phyloP scores from a whole-genome alignment of 2,329 filamentous ascomycete species.

The Fusarium cicatricum region DNA sequence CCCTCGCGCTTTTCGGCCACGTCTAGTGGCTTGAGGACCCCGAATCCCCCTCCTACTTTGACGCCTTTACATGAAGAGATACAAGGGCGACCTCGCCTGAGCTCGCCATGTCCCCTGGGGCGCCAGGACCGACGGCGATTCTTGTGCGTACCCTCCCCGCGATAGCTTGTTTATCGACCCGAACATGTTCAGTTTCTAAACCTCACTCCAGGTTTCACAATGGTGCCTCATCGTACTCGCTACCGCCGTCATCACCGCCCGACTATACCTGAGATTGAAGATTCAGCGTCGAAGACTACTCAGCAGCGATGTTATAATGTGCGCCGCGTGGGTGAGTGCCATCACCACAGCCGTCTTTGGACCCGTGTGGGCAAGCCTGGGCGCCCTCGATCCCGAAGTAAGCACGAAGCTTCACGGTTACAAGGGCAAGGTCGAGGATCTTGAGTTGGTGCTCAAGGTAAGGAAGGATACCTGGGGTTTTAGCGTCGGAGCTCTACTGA shows the following conservation, averaged over 20 bases:
- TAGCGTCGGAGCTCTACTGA: neutral
- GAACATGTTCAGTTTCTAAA: neutral
- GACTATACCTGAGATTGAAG: constrained; percentile 25
- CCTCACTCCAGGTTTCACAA: neutral
- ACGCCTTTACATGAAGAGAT: neutral
- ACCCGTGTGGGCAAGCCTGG: constrained; percentile 3
- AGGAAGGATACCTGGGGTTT: accelerated
- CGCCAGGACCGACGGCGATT: constrained; percentile 3
- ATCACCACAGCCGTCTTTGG: constrained; percentile 11
- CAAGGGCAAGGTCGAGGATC: neutral
- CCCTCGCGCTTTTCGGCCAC: neutral
- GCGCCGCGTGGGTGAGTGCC: constrained; percentile 25
- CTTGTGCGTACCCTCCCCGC: neutral
- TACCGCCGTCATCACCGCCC: constrained; percentile 14
- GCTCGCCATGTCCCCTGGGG: neutral
- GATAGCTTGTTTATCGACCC: neutral
- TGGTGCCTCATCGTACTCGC: constrained; percentile 22
- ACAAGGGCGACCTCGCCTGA: neutral
- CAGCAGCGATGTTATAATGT: constrained; percentile 27
- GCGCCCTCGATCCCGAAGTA: constrained; percentile 23
- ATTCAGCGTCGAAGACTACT: constrained; percentile 26
- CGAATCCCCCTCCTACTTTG: neutral
- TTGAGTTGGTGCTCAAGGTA: constrained; percentile 17
- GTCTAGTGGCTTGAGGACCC: neutral
- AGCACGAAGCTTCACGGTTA: constrained; percentile 14